A percentile compares a stretch with the other conserved stretches of the same genome.
phyloP scores from a whole-genome alignment of 352 stramenopile species.

The Aphanomyces euteiches region DNA sequence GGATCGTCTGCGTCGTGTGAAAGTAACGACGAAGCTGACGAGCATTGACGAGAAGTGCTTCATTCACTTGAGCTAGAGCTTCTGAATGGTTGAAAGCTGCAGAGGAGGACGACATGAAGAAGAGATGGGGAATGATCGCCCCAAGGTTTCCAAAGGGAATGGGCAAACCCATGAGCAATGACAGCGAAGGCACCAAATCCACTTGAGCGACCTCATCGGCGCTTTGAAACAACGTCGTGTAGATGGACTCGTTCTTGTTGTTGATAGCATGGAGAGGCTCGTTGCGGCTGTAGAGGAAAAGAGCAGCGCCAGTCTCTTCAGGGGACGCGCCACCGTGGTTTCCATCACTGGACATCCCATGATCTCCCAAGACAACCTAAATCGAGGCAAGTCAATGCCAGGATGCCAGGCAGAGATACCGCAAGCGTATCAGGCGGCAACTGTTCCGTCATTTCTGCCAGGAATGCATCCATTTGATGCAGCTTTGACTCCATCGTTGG shows the following conservation, averaged over 20 bases:
- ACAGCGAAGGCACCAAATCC: conserved; percentile 95
- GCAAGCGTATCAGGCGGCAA: conserved; percentile 46
- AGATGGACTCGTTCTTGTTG: neutral
- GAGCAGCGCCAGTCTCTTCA: conserved; percentile 92
- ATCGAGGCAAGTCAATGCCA: conserved; percentile 33
- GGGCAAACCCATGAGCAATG: conserved; percentile 89
- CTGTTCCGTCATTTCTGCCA: conserved; percentile 66
- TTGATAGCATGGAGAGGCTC: conserved; percentile 26
- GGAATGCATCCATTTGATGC: conserved; percentile 91
- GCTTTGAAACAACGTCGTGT: conserved; percentile 21
- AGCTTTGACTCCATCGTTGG: conserved; percentile 94
- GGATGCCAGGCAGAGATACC: neutral
- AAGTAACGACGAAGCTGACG: conserved; percentile 80
- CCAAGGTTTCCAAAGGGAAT: conserved; percentile 97
- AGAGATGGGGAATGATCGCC: conserved; percentile 88
- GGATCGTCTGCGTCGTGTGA: conserved; percentile 33
- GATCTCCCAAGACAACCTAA: conserved; percentile 94
- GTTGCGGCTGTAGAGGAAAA: conserved; percentile 89
- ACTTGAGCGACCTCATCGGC: conserved; percentile 84
- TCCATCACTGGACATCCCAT: conserved; percentile 98
- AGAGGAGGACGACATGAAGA: conserved; percentile 41
- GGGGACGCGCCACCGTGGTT: conserved; percentile 96
- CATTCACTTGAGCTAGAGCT: conserved; percentile 51
- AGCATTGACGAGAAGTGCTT: conserved; percentile 75
- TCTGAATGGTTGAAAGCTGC: neutral